Conservation (phyloP, 164 flowering plant species). For the Vitis rupestris region DNA sequence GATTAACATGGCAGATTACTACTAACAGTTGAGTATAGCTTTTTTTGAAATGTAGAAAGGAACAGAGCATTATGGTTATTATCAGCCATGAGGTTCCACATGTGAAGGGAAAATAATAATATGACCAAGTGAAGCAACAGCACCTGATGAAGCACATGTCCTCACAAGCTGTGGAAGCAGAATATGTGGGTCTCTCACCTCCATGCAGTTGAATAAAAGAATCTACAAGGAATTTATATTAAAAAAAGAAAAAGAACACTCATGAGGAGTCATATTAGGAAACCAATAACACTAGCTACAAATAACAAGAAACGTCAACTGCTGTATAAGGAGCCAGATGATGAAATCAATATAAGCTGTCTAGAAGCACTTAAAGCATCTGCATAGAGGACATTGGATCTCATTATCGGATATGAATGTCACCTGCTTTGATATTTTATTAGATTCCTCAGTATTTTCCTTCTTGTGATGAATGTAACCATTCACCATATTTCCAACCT, state of each 20-base stretch:
- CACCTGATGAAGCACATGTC: conserved; percentile 82
- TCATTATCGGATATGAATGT: neutral
- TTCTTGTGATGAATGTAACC: conserved; percentile 19
- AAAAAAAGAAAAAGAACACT: neutral
- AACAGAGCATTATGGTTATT: neutral
- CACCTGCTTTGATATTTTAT: conserved; percentile 55
- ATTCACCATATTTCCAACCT: conserved; percentile 20
- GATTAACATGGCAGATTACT: neutral
- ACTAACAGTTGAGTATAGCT: neutral
- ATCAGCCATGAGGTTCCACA: neutral
- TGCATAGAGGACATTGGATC: neutral
- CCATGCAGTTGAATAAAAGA: conserved; percentile 89
- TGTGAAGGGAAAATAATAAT: neutral
- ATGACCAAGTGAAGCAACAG: conserved; percentile 6
- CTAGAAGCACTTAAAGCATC: neutral
- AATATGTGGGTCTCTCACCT: conserved; percentile 72
- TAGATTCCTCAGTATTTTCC: conserved; percentile 20
- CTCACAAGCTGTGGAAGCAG: conserved; percentile 68
- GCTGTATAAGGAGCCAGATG: neutral
- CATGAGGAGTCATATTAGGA: too few species aligned
- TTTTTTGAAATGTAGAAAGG: neutral
- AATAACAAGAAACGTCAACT: neutral
- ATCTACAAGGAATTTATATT: conserved; percentile 37
- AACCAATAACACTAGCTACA: too few species aligned
- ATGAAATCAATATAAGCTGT: conserved; percentile 2